phyloP scores from a whole-genome alignment of 768 basidiomycete species.

The Macrolepiota fuliginosa region DNA sequence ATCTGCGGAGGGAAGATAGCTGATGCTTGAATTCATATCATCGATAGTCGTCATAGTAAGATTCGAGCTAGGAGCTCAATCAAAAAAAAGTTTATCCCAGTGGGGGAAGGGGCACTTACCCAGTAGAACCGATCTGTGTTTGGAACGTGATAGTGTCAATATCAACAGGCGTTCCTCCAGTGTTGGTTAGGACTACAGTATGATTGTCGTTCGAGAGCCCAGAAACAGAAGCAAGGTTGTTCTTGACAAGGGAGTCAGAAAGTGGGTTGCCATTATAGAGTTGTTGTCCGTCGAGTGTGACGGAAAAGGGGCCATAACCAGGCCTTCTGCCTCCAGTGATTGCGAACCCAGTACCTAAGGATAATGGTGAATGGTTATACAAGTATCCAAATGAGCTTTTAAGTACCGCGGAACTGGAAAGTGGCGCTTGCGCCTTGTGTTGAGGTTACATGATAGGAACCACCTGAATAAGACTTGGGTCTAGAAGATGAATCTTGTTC shows the following conservation, averaged over 20 bases:
- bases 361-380: neutral
- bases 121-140: slow-evolving; percentile 32
- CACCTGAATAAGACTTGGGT: slow-evolving; percentile 40
- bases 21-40: slow-evolving; percentile 36
- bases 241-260: slow-evolving; percentile 26
- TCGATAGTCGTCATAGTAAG: slow-evolving; percentile 33
- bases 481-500: neutral
- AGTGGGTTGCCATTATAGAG: slow-evolving; percentile 33
- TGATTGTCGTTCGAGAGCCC: slow-evolving; percentile 44
- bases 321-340: slow-evolving; percentile 46
- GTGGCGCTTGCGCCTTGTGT: slow-evolving; percentile 46
- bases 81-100: neutral
- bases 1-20: slow-evolving; percentile 33
- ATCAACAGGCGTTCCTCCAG: slow-evolving; percentile 42
- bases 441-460: slow-evolving; percentile 42
- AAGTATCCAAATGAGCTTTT: neutral
- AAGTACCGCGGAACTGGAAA: slow-evolving; percentile 47
- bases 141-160: slow-evolving; percentile 48
- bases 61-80: slow-evolving; percentile 18
- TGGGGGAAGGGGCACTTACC: slow-evolving; percentile 25
- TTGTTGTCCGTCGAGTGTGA: slow-evolving; percentile 42
- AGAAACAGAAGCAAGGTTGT: slow-evolving; percentile 38
- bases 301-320: slow-evolving; percentile 44
- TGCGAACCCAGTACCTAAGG: slow-evolving; percentile 47
- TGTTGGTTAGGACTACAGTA: slow-evolving; percentile 44